Base-by-base conservation (phyloP, 495 filamentous ascomycete genomes). In the Trichoderma reesei region DNA sequence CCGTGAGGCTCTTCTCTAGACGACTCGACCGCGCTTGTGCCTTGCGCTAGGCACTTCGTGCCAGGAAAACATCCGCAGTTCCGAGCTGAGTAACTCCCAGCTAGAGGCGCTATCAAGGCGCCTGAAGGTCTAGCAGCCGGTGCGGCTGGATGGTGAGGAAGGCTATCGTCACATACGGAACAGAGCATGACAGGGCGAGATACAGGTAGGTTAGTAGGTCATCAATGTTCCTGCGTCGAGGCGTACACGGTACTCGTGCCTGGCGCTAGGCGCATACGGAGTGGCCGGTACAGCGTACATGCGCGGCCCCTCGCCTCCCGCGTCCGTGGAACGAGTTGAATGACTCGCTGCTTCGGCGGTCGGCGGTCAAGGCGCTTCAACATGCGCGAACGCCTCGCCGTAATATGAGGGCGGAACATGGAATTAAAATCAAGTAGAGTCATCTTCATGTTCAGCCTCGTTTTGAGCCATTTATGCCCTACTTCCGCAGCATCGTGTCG, bases 71-170 rank as follows among this genome's bases (percentile, higher is more conserved):
- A 0, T 11, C 20, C 16, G n/a, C 20, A 16, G 16, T 20, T 18
- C 26, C 26, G 26, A 26, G 26, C 1, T 26, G 26, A 26, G 26
- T 26, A 26, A 26, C 1, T 26, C 26, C 26, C 26, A 26, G 26
- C 26, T 26, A 26, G 26, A 26, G 26, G 44, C 18, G 44, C 44
- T 20, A 48, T 8, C 44, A 48, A 8, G 44, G 5, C 18, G 44
- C 18, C 18, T 48, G 44, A 48, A 18, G 7, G 14, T 18, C 20
- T 48, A 48, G 20, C 18, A 48, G 16, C 44, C 20, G 44, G 44
- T 48, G 44, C 44, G 44, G 44, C 44, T 48, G 44, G 44, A 48
- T 48, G 44, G 44, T 48, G 44, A 48, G 44, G 44, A 48, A 48
- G 44, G 44, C 44, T 18, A 48, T 9, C n/a, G 44, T 48, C 16